phyloP scores from a whole-genome alignment of 2,329 filamentous ascomycete species.

The Trichophyton simii region DNA sequence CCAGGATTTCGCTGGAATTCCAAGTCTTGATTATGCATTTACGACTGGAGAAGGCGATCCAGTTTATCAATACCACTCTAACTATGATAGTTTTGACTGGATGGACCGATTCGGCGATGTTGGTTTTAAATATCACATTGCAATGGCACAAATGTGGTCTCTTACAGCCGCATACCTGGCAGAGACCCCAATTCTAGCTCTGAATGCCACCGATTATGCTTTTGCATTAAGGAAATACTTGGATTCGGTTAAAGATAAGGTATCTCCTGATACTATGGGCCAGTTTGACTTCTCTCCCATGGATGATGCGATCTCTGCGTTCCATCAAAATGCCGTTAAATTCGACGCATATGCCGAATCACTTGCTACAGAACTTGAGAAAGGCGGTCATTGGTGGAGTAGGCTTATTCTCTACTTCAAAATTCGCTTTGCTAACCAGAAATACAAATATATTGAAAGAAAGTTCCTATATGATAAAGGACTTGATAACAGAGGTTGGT shows the following conservation, averaged over 20 bases:
- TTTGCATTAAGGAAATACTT: slow-evolving; percentile 39
- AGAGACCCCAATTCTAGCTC: slow-evolving; percentile 50
- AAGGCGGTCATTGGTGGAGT: slow-evolving; percentile 43
- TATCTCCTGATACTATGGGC: slow-evolving; percentile 12
- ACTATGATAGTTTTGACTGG: slow-evolving; percentile 77
- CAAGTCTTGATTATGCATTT: slow-evolving; percentile 54
- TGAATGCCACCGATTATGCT: slow-evolving; percentile 55
- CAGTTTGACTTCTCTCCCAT: slow-evolving; percentile 35
- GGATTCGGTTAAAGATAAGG: slow-evolving; percentile 17
- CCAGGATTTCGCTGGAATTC: slow-evolving; percentile 57
- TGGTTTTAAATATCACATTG: slow-evolving; percentile 46
- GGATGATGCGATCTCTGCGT: slow-evolving; percentile 37
- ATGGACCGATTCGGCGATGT: slow-evolving; percentile 67
- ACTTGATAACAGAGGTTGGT: slow-evolving; percentile 71
- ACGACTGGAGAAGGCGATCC: slow-evolving; percentile 30
- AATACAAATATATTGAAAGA: slow-evolving; percentile 75
- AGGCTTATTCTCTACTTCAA: slow-evolving; percentile 51
- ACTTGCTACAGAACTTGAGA: slow-evolving; percentile 37
- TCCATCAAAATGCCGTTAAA: slow-evolving; percentile 36
- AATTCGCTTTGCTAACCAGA: slow-evolving; percentile 57
- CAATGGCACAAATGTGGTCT: slow-evolving; percentile 54
- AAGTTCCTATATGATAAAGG: slow-evolving; percentile 64
- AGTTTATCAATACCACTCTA: slow-evolving; percentile 65
- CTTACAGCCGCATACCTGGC: slow-evolving; percentile 49
- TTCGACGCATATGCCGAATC: slow-evolving; percentile 42